phyloP scores from a whole-genome alignment of 257 asterid species.

The Nicotiana noctiflora region DNA sequence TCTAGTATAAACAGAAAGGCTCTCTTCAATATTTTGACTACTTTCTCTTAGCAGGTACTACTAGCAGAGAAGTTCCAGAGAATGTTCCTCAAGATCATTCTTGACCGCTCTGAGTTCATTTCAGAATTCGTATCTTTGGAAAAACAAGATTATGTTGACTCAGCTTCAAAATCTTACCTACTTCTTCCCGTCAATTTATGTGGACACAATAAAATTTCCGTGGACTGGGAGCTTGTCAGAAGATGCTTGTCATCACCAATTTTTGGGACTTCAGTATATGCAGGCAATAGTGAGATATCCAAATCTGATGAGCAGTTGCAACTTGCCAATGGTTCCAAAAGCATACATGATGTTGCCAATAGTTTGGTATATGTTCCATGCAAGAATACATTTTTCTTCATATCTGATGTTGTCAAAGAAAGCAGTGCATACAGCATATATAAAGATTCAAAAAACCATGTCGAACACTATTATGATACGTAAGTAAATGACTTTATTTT shows the following conservation, averaged over 20 bases:
- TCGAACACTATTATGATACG: constrained; percentile 61
- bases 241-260: constrained; percentile 84
- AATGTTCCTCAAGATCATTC: constrained; percentile 70
- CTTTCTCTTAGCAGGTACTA: constrained; percentile 43
- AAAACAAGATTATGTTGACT: constrained; percentile 26
- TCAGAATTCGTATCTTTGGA: constrained; percentile 58
- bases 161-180: constrained; percentile 61
- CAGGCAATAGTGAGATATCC: constrained; percentile 27
- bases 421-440: constrained; percentile 47
- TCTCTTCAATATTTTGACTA: background rate
- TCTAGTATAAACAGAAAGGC: constrained; percentile 14
- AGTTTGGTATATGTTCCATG: constrained; percentile 88
- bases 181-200: constrained; percentile 60
- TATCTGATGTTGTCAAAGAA: constrained; percentile 52
- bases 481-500: constrained; percentile 25
- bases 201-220: constrained; percentile 41
- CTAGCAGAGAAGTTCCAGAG: constrained; percentile 76
- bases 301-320: constrained; percentile 34
- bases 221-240: constrained; percentile 70
- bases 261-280: constrained; percentile 37
- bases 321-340: constrained; percentile 68
- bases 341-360: constrained; percentile 44
- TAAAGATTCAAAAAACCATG: constrained; percentile 47
- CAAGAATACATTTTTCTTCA: constrained; percentile 61
- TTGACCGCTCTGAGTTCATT: constrained; percentile 60